phyloP scores from a whole-genome alignment of 192 early-diverging fungal species.

The Coemansia sp. region DNA sequence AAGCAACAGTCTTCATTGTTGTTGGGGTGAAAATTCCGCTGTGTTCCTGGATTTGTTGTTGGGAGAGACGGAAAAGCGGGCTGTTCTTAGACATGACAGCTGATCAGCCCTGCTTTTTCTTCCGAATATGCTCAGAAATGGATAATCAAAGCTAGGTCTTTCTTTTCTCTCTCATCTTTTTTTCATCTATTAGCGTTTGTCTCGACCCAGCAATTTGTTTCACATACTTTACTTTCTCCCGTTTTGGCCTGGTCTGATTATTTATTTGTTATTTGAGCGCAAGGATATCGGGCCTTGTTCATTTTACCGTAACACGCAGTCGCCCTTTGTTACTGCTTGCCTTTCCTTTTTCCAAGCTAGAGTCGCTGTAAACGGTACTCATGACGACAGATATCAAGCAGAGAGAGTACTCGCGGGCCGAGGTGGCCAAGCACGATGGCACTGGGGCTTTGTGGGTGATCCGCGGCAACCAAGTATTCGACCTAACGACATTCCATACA shows the following conservation, averaged over 20 bases:
- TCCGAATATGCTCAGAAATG: background rate
- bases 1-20: background rate
- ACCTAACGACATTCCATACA: constrained; percentile 81
- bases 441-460: constrained; percentile 80
- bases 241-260: background rate
- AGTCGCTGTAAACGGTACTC: background rate
- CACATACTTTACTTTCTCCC: background rate
- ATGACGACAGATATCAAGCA: constrained; percentile 25
- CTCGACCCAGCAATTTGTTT: constrained; percentile 2
- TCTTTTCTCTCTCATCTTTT: constrained; percentile 5
- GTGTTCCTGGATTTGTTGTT: constrained; percentile 3
- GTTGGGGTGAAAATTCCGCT: background rate
- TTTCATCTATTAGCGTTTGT: constrained; percentile 3
- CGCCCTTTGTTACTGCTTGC: background rate
- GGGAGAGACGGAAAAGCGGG: background rate
- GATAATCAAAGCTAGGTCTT: background rate
- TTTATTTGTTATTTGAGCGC: background rate
- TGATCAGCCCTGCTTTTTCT: constrained; percentile 6
- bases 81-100: background rate
- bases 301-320: background rate
- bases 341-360: background rate
- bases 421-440: constrained; percentile 77
- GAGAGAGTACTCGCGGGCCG: constrained; percentile 60
- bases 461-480: constrained; percentile 79
- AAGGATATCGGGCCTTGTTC: background rate